Evolutionary conservation across 495 filamentous ascomycete species (phyloP).

Genomic region (Aspergillus taichungensis): DNA sequence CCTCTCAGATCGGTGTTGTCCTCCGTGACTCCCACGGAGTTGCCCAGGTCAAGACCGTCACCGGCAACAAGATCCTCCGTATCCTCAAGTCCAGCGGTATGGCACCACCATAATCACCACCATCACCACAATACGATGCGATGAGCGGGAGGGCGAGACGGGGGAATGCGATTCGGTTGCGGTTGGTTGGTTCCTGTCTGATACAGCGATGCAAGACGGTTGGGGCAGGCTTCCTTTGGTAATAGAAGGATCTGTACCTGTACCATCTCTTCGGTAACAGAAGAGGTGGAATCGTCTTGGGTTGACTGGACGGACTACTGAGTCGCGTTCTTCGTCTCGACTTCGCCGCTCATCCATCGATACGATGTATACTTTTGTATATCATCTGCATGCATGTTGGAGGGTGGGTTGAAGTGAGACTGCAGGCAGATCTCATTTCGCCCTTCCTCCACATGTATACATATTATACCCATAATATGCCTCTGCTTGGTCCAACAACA

Average conservation of each 20-base stretch:
- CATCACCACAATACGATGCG: conserved; percentile 16
- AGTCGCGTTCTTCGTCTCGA: neutral
- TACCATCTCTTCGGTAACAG: neutral
- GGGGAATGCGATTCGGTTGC: neutral
- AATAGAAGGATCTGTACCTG: neutral
- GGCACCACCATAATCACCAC: conserved; percentile 24
- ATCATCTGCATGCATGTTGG: no score
- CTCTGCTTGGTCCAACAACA: conserved; percentile 83
- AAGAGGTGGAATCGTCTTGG: neutral
- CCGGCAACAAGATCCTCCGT: conserved; percentile 98
- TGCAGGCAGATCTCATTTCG: no score
- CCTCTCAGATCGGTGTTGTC: conserved; percentile 96
- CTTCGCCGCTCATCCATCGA: no score
- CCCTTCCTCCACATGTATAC: conserved; percentile 17
- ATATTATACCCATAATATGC: conserved; percentile 41
- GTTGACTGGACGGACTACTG: neutral
- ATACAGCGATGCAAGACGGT: no score
- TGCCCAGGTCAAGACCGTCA: conserved; percentile 93
- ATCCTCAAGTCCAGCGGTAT: conserved; percentile 94
- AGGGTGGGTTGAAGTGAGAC: no score
- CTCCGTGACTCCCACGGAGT: conserved; percentile 96
- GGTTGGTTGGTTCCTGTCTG: neutral
- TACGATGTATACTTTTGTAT: no score
- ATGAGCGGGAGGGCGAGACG: conserved; percentile 8
- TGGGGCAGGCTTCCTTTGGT: no score